phyloP scores from a whole-genome alignment of 768 basidiomycete genomes.

The Mycena crocata region DNA sequence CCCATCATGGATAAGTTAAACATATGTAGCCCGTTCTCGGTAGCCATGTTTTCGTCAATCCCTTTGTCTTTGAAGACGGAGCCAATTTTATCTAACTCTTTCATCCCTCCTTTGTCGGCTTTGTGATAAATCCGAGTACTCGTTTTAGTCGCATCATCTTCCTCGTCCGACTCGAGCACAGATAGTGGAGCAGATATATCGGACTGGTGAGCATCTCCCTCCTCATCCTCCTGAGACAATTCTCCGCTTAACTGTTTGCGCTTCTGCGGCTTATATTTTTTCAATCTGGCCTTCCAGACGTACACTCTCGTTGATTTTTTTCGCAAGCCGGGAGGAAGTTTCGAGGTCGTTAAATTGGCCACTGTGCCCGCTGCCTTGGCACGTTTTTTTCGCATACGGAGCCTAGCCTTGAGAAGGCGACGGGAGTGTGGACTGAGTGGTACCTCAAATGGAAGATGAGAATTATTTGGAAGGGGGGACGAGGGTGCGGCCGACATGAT shows the following conservation, averaged over 20 bases:
- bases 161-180: conserved; percentile 20
- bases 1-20: conserved; percentile 57
- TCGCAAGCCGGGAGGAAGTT: conserved; percentile 53
- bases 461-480: conserved; percentile 18
- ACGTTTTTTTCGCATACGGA: conserved; percentile 80
- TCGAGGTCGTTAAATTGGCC: conserved; percentile 43
- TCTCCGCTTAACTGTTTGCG: conserved; percentile 11
- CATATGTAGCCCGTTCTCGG: conserved; percentile 57
- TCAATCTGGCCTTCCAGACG: conserved; percentile 6
- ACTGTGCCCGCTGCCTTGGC: conserved; percentile 57
- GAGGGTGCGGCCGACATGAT: conserved; percentile 1
- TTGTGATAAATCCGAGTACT: conserved; percentile 32
- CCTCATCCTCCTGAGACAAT: not conserved
- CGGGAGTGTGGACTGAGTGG: conserved; percentile 59
- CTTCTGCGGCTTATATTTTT: conserved; percentile 20
- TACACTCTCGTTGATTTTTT: conserved; percentile 30
- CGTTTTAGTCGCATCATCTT: conserved; percentile 8
- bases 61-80: conserved; percentile 55
- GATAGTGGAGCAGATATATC: conserved; percentile 20
- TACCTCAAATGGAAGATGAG: conserved; percentile 10
- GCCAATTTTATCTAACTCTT: conserved; percentile 58
- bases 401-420: conserved; percentile 68
- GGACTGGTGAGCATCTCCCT: not conserved
- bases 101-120: conserved; percentile 54
- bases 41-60: conserved; percentile 58